These are phyloP conservation scores for Leccinellum luteum DNA, from an alignment of 768 basidiomycete genomes.

Conservation along the genomic window DNA sequence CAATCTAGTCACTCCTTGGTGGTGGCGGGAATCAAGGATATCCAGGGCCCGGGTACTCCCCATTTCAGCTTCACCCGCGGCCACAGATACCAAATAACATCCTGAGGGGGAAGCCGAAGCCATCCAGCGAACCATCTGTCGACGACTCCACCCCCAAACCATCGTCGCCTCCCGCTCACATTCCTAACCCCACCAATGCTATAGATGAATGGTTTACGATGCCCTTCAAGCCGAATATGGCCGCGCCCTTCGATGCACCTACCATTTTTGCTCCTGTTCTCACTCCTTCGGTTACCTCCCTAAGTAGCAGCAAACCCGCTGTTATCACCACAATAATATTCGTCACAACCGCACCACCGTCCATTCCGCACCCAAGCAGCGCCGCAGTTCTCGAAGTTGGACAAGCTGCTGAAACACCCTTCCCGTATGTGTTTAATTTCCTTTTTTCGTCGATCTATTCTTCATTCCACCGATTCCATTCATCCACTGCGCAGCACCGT, in stretches of 20 bases:
- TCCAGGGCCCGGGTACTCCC: background rate
- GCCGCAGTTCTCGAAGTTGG: background rate
- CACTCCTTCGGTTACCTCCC: background rate
- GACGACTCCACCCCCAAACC: background rate
- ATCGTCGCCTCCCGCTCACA: background rate
- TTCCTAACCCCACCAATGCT: too few relatives aligned
- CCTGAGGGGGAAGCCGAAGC: background rate
- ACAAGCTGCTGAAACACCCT: background rate
- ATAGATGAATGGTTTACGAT: background rate
- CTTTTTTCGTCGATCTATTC: background rate
- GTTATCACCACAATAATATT: background rate
- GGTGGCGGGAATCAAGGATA: background rate
- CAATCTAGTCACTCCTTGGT: background rate
- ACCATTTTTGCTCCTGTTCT: background rate
- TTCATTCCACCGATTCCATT: background rate
- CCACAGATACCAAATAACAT: background rate
- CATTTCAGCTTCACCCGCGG: background rate
- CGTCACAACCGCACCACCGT: background rate
- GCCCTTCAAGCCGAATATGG: background rate
- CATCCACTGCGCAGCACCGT: background rate
- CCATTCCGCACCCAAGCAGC: background rate
- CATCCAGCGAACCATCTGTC: background rate
- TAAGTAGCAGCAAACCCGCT: background rate
- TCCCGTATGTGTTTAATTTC: background rate
- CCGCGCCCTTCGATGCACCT: background rate